phyloP scores from a whole-genome alignment of 73 alveolate genomes.

The Paramecium pentaurelia region DNA sequence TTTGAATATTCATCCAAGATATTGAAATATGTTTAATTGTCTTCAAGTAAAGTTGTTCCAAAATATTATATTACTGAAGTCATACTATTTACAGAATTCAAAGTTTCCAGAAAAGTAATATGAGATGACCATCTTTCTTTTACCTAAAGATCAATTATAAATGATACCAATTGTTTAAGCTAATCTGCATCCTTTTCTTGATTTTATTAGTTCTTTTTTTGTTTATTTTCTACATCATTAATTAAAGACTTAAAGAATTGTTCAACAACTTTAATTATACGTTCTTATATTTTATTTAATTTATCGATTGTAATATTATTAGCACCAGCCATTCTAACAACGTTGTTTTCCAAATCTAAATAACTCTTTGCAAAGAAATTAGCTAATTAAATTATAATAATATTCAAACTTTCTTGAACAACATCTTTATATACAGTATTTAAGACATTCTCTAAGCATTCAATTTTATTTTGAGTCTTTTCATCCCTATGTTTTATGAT shows the following conservation, averaged over 20 bases:
- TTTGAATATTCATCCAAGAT: neutral
- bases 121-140: neutral
- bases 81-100: neutral
- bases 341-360: neutral
- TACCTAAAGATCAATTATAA: neutral
- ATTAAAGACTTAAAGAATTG: neutral
- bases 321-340: neutral
- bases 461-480: neutral
- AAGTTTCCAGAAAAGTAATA: neutral
- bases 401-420: neutral
- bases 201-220: neutral
- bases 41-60: neutral
- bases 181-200: neutral
- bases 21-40: neutral
- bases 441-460: neutral
- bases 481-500: neutral
- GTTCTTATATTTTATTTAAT: neutral
- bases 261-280: neutral
- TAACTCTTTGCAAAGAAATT: constrained; percentile 1
- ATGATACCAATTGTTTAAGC: neutral
- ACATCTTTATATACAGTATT: neutral
- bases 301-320: neutral
- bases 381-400: neutral
- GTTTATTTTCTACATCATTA: neutral
- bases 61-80: neutral